Evolutionary conservation across 2,329 filamentous ascomycete species (phyloP).

Genomic region (Botrytis paeoniae): DNA sequence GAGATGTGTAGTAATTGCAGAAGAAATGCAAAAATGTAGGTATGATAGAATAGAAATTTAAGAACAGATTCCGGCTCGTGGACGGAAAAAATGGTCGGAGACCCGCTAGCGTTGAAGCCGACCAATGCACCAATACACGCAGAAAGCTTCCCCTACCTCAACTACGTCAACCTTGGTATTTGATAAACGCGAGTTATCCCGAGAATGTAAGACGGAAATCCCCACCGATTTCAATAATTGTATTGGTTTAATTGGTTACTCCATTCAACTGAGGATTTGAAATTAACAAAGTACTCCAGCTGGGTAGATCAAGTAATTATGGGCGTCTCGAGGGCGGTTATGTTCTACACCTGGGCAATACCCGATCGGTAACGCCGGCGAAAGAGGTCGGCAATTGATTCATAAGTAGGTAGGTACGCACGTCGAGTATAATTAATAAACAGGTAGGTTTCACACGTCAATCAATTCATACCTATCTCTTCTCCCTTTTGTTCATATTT

Average conservation of each 20-base stretch:
- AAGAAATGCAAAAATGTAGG: constrained; percentile 29
- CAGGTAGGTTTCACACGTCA: not conserved
- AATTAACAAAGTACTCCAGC: not conserved
- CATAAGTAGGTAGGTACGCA: not conserved
- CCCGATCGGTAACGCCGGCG: not conserved
- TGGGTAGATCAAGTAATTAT: not conserved
- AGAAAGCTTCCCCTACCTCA: not conserved
- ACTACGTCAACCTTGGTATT: constrained; percentile 11
- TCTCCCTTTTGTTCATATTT: not conserved
- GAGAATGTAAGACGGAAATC: constrained; percentile 16
- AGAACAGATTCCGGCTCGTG: constrained; percentile 13
- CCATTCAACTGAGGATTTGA: not conserved
- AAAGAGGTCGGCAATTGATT: not conserved
- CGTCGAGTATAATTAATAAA: not conserved
- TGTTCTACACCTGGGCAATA: not conserved
- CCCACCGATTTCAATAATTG: not conserved
- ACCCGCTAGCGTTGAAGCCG: constrained; percentile 13
- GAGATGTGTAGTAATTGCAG: constrained; percentile 2
- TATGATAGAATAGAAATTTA: constrained; percentile 38
- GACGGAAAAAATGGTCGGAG: constrained; percentile 18
- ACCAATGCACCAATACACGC: constrained; percentile 4
- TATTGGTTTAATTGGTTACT: not conserved
- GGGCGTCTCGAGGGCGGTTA: not conserved
- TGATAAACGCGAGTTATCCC: constrained; percentile 9
- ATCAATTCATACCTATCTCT: not conserved